phyloP scores from a whole-genome alignment of 1,139 yeast genomes.

The Barnettozyma hawaiiensis region DNA sequence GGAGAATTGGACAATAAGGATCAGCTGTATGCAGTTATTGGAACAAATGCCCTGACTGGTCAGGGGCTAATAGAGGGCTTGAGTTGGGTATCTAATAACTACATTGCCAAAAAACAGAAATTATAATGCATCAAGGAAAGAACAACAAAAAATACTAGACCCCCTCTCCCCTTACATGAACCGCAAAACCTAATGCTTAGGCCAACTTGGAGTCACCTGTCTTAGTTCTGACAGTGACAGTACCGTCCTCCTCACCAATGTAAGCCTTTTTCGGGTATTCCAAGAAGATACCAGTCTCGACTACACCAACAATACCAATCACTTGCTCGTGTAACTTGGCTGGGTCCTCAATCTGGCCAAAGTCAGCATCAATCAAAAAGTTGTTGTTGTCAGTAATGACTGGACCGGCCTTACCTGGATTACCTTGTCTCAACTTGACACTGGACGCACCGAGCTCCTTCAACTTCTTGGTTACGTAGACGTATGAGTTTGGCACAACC shows the following conservation, averaged over 20 bases:
- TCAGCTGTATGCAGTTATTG: constrained; percentile 72
- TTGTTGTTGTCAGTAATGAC: constrained; percentile 96
- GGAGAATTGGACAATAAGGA: constrained; percentile 40
- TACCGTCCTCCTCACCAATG: constrained; percentile 80
- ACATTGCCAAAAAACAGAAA: constrained; percentile 18
- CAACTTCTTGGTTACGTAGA: constrained; percentile 65
- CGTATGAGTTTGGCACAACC: constrained; percentile 84
- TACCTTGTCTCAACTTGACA: constrained; percentile 77
- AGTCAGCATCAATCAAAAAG: constrained; percentile 88
- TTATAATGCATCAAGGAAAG: background rate
- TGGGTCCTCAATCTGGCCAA: constrained; percentile 70
- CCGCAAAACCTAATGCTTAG: background rate
- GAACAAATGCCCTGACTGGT: constrained; percentile 70
- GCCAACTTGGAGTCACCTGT: constrained; percentile 19
- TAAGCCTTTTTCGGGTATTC: constrained; percentile 69
- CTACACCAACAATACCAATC: constrained; percentile 84
- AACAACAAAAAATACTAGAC: background rate
- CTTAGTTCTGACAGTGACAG: constrained; percentile 36
- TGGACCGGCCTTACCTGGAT: constrained; percentile 94
- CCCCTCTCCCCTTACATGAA: background rate
- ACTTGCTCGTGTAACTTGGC: constrained; percentile 53
- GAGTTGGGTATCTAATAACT: constrained; percentile 67
- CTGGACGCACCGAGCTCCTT: constrained; percentile 57
- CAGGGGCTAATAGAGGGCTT: constrained; percentile 71
- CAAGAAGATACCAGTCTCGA: constrained; percentile 90